Base-by-base conservation (phyloP, 495 filamentous ascomycete species). In the Talaromyces trachyspermus region DNA sequence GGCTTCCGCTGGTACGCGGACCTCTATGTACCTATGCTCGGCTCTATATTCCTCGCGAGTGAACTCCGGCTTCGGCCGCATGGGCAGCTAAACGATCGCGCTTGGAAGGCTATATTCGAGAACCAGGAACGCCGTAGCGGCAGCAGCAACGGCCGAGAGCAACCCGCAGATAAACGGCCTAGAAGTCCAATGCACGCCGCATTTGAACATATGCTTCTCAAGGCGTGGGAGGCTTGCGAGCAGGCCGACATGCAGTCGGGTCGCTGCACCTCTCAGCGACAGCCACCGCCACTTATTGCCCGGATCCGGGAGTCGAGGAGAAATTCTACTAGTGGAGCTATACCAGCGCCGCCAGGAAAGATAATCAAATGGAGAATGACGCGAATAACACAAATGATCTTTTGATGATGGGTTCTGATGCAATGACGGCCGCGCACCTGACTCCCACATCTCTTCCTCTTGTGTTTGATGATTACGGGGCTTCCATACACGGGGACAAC, bases 1-100 rank as follows among this genome's bases (percentile, higher is more conserved):
- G 64, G 70, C 14, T 77, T 72, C 46, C 59, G 62, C 23, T 77
- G 75, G 77, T 78, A 74, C 53, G 64, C 70, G 14, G 47, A 64
- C 17, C 53, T 64, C 7, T 67, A 77, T 49, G 74, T 77, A 47
- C 75, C 77, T 44, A 49, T 74, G 22, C 74, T 76, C 49, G 57
- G 75, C 12, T 75, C 78, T 48, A 63, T 75, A 40, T 80, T 73
- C 54, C 58, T 78, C 48, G 55, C 72, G 1, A 73, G 68, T 25
- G 74, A 79, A 47, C 65, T 81, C 17, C 66, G 68, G 27, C 56
- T 62, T 32, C 72, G 74, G 18, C 72, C 64, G 1, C 65, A 67
- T 22, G 77, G 75, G 24, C 51, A 50, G 3, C 57, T 77, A 20
- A 73, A 74, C 25, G 75, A 79, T 36, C 65, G 75, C 19, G 74